Evolutionary conservation across 495 filamentous ascomycete genomes (phyloP).

Genomic region (Daldinia caldariorum): DNA sequence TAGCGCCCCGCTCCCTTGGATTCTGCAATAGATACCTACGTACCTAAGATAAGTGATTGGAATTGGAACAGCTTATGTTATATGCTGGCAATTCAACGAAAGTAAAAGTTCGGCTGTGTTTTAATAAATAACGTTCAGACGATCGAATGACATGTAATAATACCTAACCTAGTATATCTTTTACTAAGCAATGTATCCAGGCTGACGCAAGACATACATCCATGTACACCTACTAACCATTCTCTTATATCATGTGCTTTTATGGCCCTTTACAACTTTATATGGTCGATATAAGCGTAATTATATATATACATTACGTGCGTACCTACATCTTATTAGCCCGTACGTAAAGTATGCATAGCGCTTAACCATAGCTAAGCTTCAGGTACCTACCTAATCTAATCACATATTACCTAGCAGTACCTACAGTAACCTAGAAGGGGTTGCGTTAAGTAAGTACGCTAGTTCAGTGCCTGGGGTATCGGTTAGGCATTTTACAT

Average conservation of each 20-base stretch:
- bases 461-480: not conserved
- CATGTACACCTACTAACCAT: too few species aligned
- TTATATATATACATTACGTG: too few species aligned
- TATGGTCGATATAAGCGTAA: too few species aligned
- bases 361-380: not conserved
- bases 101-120: too few species aligned
- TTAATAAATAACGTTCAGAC: too few species aligned
- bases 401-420: not conserved
- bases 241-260: not conserved
- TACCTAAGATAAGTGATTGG: too few species aligned
- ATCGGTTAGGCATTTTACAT: not conserved
- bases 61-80: too few species aligned
- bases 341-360: not conserved
- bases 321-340: not conserved
- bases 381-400: not conserved
- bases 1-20: not conserved
- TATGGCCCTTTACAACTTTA: not conserved
- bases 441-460: not conserved
- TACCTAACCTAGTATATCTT: too few species aligned
- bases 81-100: too few species aligned
- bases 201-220: not conserved
- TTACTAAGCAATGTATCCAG: not conserved
- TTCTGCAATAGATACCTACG: too few species aligned
- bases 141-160: too few species aligned
- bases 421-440: not conserved